Conservation (phyloP, 2,329 filamentous ascomycete genomes). For the Aaosphaeria pasadenensis region DNA sequence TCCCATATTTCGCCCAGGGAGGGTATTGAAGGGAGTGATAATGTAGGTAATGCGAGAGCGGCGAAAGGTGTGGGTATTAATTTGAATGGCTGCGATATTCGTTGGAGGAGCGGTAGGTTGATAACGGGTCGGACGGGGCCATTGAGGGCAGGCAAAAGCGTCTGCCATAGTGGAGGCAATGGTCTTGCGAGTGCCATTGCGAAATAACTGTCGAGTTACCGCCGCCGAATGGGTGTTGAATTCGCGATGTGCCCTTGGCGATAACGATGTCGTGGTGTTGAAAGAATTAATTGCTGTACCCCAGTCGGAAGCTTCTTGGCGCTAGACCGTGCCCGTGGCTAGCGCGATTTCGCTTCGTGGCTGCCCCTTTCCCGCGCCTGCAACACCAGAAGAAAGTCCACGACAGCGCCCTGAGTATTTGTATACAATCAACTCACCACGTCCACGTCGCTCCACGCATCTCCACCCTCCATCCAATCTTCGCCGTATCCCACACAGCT, state of each 20-base stretch:
- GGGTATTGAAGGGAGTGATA: constrained; percentile 33
- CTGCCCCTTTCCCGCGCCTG: constrained; percentile 40
- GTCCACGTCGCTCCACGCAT: constrained; percentile 11
- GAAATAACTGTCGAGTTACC: neutral
- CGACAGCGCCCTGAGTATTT: constrained; percentile 31
- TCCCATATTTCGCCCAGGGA: constrained; percentile 85
- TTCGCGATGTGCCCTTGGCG: neutral
- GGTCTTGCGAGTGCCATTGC: constrained; percentile 41
- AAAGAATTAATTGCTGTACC: constrained; percentile 21
- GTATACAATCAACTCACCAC: constrained; percentile 16
- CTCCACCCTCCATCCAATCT: constrained; percentile 10
- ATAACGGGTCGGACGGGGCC: constrained; percentile 39
- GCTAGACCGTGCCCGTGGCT: constrained; percentile 22
- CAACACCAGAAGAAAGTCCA: constrained; percentile 37
- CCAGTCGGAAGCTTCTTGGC: constrained; percentile 15
- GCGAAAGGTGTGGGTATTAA: constrained; percentile 61
- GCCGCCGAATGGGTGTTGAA: no score
- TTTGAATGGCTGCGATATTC: constrained; percentile 49
- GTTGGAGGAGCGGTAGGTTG: constrained; percentile 41
- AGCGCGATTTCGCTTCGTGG: constrained; percentile 36
- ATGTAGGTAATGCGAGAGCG: constrained; percentile 51
- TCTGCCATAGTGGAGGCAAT: constrained; percentile 42
- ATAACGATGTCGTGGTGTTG: constrained; percentile 19
- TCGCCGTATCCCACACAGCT: constrained; percentile 5
- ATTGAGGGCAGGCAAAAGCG: constrained; percentile 54